Conservation (phyloP, 2,329 filamentous ascomycete genomes). For the Alternaria longipes region DNA sequence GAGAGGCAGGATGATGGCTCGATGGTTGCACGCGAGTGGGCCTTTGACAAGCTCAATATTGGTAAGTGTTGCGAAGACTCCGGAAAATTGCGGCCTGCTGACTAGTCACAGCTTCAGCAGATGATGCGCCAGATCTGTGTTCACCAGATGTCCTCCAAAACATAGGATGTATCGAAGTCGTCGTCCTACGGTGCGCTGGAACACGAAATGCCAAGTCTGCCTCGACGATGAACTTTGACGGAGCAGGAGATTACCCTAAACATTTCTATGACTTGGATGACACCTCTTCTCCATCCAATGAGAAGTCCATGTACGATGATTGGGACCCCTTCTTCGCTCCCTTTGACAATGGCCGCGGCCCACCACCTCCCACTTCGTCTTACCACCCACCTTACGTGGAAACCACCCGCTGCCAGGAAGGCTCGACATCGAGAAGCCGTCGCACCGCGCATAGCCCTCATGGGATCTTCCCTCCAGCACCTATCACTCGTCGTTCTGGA, state of each 20-base stretch:
- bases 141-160: slow-evolving; percentile 48
- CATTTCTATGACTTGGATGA: slow-evolving; percentile 27
- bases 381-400: slow-evolving; percentile 30
- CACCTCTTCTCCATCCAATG: slow-evolving; percentile 3
- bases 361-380: slow-evolving; percentile 12
- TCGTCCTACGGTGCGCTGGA: slow-evolving; percentile 56
- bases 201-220: slow-evolving; percentile 28
- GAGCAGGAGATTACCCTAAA: slow-evolving; percentile 30
- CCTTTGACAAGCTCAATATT: slow-evolving; percentile 60
- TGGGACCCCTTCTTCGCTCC: slow-evolving; percentile 8
- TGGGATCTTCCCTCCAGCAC: neutral
- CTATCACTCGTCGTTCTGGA: neutral
- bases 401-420: slow-evolving; percentile 14
- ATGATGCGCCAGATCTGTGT: slow-evolving; percentile 46
- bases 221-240: slow-evolving; percentile 42
- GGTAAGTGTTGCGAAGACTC: slow-evolving; percentile 45
- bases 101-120: slow-evolving; percentile 47
- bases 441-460: neutral
- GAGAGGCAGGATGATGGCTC: slow-evolving; percentile 56
- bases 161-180: slow-evolving; percentile 59
- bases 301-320: slow-evolving; percentile 29
- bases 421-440: slow-evolving; percentile 11
- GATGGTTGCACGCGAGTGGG: slow-evolving; percentile 63
- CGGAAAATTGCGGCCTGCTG: neutral
- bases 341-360: neutral